These are phyloP conservation scores for Hypomyces perniciosus DNA, from an alignment of 2,329 filamentous ascomycete genomes.

Conservation along the genomic window DNA sequence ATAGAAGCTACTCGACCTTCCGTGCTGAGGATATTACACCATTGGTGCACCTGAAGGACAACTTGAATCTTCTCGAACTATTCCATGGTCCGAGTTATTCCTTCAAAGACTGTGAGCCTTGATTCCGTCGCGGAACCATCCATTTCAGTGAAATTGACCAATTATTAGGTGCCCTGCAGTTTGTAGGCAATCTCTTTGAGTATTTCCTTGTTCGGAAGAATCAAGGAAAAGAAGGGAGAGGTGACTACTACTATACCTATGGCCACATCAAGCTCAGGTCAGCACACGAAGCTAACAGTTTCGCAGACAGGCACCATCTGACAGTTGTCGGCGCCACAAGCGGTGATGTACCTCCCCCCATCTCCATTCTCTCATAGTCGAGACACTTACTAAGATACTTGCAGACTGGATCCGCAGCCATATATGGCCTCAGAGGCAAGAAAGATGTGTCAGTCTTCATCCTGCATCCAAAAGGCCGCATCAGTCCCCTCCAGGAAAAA, in stretches of 20 bases:
- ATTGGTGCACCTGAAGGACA: conserved; percentile 63
- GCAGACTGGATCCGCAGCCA: conserved; percentile 81
- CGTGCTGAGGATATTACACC: conserved; percentile 64
- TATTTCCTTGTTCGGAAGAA: conserved; percentile 77
- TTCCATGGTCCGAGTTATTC: conserved; percentile 96
- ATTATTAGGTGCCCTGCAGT: conserved; percentile 63
- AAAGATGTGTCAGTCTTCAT: conserved; percentile 97
- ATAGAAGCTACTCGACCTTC: conserved; percentile 84
- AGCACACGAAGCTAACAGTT: background rate
- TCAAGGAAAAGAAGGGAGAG: conserved; percentile 55
- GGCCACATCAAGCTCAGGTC: background rate
- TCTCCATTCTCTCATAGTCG: background rate
- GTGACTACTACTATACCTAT: conserved; percentile 23
- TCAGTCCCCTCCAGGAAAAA: conserved; percentile 87
- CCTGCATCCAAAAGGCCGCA: conserved; percentile 82
- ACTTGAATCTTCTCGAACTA: conserved; percentile 82
- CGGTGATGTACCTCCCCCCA: conserved; percentile 46
- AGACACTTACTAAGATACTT: background rate
- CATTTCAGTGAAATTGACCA: background rate
- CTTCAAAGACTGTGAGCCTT: conserved; percentile 65
- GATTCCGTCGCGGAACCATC: background rate
- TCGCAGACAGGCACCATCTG: conserved; percentile 64
- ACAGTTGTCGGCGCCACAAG: conserved; percentile 83
- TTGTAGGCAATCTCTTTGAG: conserved; percentile 90
- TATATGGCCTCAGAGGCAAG: conserved; percentile 91